Evolutionary conservation across 108 stramenopile species (phyloP).

Genomic region (Craspedostauros australis): DNA sequence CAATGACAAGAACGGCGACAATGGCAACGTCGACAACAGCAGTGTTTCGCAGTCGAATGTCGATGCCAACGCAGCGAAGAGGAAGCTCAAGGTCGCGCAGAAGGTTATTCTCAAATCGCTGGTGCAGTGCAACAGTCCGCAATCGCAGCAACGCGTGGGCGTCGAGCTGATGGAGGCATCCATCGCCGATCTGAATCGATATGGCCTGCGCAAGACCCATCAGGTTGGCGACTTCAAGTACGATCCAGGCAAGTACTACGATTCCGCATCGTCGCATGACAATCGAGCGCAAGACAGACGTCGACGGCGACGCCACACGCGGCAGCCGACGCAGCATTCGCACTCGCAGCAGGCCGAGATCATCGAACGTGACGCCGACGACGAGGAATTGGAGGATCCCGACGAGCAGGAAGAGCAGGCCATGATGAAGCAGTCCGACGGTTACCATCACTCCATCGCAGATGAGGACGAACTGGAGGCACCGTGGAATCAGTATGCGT

Average conservation of each 20-base stretch:
- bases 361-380: slow-evolving; percentile 1
- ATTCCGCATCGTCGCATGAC: not conserved
- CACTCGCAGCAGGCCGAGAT: not conserved
- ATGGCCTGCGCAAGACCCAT: slow-evolving; percentile 64
- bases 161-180: slow-evolving; percentile 73
- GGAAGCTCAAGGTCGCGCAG: slow-evolving; percentile 41
- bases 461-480: slow-evolving; percentile 50
- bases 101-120: slow-evolving; percentile 54
- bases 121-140: slow-evolving; percentile 21
- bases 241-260: slow-evolving; percentile 55
- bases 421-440: slow-evolving; percentile 1
- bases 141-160: slow-evolving; percentile 34
- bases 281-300: not conserved
- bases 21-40: too few relatives aligned
- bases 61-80: not conserved
- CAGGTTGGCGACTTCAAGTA: slow-evolving; percentile 47
- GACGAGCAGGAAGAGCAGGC: slow-evolving; percentile 25
- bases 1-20: not conserved
- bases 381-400: slow-evolving; percentile 23
- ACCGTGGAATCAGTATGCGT: slow-evolving; percentile 87
- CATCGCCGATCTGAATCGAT: slow-evolving; percentile 58
- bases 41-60: not conserved
- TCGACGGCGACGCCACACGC: not conserved
- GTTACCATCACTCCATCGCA: slow-evolving; percentile 6
- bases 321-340: not conserved